Base-by-base conservation (phyloP, 179 eudicot species). In the Carnegiea gigantea region DNA sequence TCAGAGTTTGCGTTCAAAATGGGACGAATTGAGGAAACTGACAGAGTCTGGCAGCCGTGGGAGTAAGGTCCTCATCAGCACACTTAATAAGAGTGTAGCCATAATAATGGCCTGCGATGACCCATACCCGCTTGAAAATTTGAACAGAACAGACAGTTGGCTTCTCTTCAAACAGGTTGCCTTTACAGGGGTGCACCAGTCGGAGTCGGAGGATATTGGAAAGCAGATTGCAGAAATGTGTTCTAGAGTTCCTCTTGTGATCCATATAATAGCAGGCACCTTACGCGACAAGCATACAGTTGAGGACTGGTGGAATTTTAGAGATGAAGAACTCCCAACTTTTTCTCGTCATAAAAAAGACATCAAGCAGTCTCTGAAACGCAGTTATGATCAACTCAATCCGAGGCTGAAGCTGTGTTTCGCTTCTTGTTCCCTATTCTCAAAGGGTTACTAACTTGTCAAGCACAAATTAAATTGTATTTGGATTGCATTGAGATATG, bases 21-120 rank as follows among this genome's bases (percentile, higher is more conserved):
- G 80, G 70, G 0, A 48, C 10, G 12, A 49, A 10, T 43, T 81
- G 38, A 62, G 74, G 46, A 18, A 2, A 0, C 1, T 53, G 21
- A 30, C 68, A 2, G 5, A 1, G 9, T 4, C 14, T 13, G 84
- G 71, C 38, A 74, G 30, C 26, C 15, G 6, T 5, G 79, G 83
- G 64, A 81, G 79, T n/a, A 67, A 65, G 71, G 53, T 75, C n/a
- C 67, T 81, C 43, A 15, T 81, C 36, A 75, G 75, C 40, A 81
- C 83, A 49, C 75, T 79, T 12, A 33, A 33, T n/a, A 5, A 33
- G 9, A 76, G 28, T 0, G 83, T 76, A 18, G 79, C 79, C 1
- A 59, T 18, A 75, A 48, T 21, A 0, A 30, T 30, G 33, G 65
- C 26, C 9, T 23, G 65, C 21, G 4, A 1, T 46, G 33, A 30